Percentiles rank a stretch among this genome's conserved stretches.
Evolutionary conservation across 2,329 filamentous ascomycete genomes (phyloP).

Genomic region (Pseudopyrenochaeta lycopersici): DNA sequence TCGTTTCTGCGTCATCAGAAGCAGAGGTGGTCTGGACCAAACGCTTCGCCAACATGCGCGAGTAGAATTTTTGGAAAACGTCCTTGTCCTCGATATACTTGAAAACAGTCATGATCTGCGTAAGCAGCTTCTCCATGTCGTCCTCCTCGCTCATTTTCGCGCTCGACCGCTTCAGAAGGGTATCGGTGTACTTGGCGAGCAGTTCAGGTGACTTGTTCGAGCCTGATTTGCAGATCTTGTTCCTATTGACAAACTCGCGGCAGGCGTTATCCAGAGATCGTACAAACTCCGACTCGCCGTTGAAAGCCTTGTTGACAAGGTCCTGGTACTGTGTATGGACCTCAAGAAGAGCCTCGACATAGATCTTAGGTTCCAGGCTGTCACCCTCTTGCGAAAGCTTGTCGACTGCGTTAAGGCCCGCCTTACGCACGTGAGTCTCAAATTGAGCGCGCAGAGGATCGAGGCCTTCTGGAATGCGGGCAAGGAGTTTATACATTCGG

Average conservation of each 20-base stretch:
- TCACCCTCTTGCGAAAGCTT: constrained; percentile 91
- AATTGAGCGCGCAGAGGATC: constrained; percentile 88
- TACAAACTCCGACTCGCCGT: constrained; percentile 95
- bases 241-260: constrained; percentile 97
- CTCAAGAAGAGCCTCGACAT: constrained; percentile 93
- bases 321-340: constrained; percentile 93
- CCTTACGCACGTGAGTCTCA: constrained; percentile 90
- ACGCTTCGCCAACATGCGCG: constrained; percentile 92
- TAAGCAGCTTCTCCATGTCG: constrained; percentile 86
- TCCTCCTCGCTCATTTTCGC: constrained; percentile 92
- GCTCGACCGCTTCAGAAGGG: constrained; percentile 84
- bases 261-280: constrained; percentile 96
- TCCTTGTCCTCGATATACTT: constrained; percentile 99
- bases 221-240: constrained; percentile 92
- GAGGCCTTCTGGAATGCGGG: constrained; percentile 87
- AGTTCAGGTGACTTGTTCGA: constrained; percentile 95
- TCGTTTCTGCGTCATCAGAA: constrained; percentile 96
- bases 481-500: constrained; percentile 92
- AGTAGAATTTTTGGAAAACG: constrained; percentile 99
- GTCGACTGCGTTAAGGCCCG: constrained; percentile 85
- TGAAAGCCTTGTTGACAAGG: constrained; percentile 91
- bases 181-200: constrained; percentile 93
- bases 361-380: constrained; percentile 92
- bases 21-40: constrained; percentile 95
- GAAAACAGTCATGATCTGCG: constrained; percentile 98